Evolutionary conservation across 371 early-diverging fungal species (phyloP).

Genomic region (Coemansia sp.): DNA sequence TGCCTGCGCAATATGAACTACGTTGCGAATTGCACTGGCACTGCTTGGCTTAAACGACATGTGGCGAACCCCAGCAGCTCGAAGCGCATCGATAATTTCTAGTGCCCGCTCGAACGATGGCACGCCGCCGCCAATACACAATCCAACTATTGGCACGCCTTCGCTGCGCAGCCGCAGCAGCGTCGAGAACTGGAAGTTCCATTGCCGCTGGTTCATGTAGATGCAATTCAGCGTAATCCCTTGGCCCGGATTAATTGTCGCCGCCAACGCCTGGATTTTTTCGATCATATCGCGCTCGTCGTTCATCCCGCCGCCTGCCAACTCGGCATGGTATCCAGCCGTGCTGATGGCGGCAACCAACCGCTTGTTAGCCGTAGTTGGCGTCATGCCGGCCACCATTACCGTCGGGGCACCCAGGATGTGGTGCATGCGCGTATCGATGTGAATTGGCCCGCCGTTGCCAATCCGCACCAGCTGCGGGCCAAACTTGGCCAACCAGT

Average conservation of each 20-base stretch:
- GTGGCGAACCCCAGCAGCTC: conserved; percentile 54
- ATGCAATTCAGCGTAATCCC: conserved; percentile 88
- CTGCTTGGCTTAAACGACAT: conserved; percentile 93
- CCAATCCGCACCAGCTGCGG: conserved; percentile 64
- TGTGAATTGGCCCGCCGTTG: conserved; percentile 63
- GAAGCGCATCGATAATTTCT: no score
- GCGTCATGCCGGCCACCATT: conserved; percentile 53
- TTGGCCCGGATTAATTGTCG: conserved; percentile 68
- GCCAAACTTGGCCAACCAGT: conserved; percentile 86
- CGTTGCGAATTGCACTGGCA: conserved; percentile 79
- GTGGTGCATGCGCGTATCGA: conserved; percentile 88
- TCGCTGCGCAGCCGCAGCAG: conserved; percentile 81
- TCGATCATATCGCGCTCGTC: conserved; percentile 71
- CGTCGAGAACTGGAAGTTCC: conserved; percentile 93
- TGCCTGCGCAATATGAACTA: conserved; percentile 82
- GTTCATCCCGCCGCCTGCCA: conserved; percentile 92
- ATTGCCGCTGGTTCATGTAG: conserved; percentile 54
- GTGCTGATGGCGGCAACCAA: conserved; percentile 77
- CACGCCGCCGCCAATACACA: conserved; percentile 54
- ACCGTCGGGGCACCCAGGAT: conserved; percentile 62
- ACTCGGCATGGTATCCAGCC: conserved; percentile 90
- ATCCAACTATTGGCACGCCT: conserved; percentile 88
- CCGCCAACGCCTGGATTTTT: conserved; percentile 78
- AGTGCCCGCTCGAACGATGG: no score
- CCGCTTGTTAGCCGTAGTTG: conserved; percentile 29